Conservation (phyloP, 495 filamentous ascomycete species). For the Aspergillus sclerotioniger region DNA sequence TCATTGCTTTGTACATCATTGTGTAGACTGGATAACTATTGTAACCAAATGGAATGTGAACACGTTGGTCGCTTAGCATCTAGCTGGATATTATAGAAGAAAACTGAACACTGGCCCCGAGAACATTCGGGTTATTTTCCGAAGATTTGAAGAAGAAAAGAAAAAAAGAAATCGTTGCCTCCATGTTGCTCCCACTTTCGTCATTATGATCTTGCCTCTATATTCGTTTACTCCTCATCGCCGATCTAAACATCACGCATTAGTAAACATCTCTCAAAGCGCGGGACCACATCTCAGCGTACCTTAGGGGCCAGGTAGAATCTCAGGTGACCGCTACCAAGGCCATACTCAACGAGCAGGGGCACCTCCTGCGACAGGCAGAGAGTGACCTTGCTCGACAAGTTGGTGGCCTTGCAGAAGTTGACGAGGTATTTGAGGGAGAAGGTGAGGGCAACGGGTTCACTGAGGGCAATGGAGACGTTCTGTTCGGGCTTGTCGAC, state of each 20-base stretch:
- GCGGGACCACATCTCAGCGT: not conserved
- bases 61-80: conserved; percentile 24
- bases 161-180: conserved; percentile 33
- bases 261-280: conserved; percentile 11
- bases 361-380: conserved; percentile 95
- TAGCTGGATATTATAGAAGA: conserved; percentile 25
- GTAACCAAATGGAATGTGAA: conserved; percentile 7
- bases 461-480: conserved; percentile 83
- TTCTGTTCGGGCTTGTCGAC: conserved; percentile 87
- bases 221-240: conserved; percentile 72
- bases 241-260: conserved; percentile 62
- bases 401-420: conserved; percentile 95
- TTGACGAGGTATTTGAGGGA: conserved; percentile 99
- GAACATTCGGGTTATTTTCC: conserved; percentile 25
- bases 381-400: conserved; percentile 81
- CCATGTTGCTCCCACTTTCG: conserved; percentile 33
- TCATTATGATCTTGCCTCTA: conserved; percentile 24
- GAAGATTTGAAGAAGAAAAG: conserved; percentile 7
- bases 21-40: not conserved
- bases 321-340: conserved; percentile 84
- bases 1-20: not conserved
- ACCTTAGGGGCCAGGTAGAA: conserved; percentile 99
- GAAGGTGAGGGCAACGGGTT: conserved; percentile 95
- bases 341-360: conserved; percentile 86
- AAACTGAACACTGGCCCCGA: conserved; percentile 8